Conservation (phyloP, 805 yeast genomes). For the Kazachstania africana region DNA sequence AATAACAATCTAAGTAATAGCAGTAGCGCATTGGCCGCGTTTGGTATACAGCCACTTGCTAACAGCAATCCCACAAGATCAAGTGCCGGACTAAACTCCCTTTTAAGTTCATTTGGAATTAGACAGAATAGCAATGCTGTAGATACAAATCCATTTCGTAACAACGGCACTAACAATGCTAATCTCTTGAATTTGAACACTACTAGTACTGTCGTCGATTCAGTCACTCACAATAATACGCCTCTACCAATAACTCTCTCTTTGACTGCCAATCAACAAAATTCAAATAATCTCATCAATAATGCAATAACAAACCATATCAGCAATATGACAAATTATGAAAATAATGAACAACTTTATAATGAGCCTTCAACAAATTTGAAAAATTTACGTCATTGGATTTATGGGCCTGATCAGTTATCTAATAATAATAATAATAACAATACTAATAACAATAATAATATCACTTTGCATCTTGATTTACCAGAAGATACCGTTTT, state of each 20-base stretch:
- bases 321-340: neutral
- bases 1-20: too few species aligned
- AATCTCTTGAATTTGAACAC: neutral
- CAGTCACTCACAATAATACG: too few species aligned
- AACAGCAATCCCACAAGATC: slow-evolving; percentile 1
- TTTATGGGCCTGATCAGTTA: slow-evolving; percentile 22
- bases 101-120: slow-evolving; percentile 21
- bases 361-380: slow-evolving; percentile 1
- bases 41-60: slow-evolving; percentile 3
- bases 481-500: slow-evolving; percentile 12
- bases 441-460: too few species aligned
- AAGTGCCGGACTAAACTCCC: slow-evolving; percentile 16
- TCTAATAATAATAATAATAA: too few species aligned
- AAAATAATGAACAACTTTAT: neutral
- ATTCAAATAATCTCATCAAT: neutral
- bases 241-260: too few species aligned
- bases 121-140: slow-evolving; percentile 8
- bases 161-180: slow-evolving; percentile 1
- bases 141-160: neutral
- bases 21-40: slow-evolving; percentile 3
- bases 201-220: neutral
- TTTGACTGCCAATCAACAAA: neutral
- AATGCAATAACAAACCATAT: neutral
- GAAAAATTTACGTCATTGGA: slow-evolving; percentile 25
- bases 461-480: slow-evolving; percentile 20